Conservation (phyloP, 208 protist species). For the Vickermania spadyakhi region DNA sequence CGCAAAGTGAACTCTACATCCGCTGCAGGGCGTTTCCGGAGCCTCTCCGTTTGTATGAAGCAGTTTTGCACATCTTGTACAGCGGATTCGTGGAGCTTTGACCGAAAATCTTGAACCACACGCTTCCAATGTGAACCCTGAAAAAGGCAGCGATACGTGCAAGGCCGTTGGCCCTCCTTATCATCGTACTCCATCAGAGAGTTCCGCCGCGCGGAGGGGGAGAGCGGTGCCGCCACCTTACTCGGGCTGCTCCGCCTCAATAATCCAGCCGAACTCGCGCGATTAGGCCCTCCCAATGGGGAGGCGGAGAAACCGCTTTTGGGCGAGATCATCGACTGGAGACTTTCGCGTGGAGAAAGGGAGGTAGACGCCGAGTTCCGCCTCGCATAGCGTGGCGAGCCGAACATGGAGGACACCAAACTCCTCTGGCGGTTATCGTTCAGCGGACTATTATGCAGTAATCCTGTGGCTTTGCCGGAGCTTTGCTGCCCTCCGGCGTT, state of each 20-base stretch:
- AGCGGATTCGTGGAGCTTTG: neutral
- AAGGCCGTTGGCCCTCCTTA: neutral
- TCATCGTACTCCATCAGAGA: neutral
- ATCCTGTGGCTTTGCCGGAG: neutral
- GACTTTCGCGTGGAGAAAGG: too few relatives aligned
- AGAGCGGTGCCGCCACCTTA: too few relatives aligned
- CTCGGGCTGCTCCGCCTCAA: too few relatives aligned
- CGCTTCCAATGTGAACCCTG: neutral
- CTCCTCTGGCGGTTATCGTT: neutral
- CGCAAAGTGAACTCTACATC: neutral
- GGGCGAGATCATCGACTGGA: too few relatives aligned
- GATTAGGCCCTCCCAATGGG: neutral
- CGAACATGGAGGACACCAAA: neutral
- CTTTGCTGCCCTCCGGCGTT: neutral
- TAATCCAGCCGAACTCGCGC: neutral
- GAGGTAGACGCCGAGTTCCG: too few relatives aligned
- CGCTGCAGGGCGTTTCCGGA: neutral
- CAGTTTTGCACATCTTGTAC: neutral
- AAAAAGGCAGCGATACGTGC: neutral
- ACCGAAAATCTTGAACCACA: neutral
- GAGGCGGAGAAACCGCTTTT: neutral
- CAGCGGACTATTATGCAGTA: neutral
- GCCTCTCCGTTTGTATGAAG: neutral
- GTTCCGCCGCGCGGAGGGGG: neutral
- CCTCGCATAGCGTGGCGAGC: neutral